These are phyloP conservation scores for Pinus albicaulis DNA, from an alignment of 75 land plant genomes.

Conservation along the genomic window DNA sequence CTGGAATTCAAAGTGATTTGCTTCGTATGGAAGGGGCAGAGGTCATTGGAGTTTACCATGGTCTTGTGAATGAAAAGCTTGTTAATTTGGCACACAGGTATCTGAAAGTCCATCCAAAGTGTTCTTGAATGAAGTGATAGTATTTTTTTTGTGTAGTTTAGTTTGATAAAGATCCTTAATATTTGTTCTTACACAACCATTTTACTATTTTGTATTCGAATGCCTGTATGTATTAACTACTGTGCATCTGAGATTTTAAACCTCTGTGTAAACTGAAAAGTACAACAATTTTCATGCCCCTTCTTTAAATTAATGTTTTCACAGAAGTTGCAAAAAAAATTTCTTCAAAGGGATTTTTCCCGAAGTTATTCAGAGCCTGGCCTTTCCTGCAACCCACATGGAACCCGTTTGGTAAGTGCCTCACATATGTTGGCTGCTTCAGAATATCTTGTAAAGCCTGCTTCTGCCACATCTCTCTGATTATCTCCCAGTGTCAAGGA, in stretches of 20 bases:
- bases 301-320: background rate
- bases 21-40: constrained; percentile 64
- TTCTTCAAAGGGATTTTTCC: background rate
- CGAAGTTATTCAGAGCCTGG: background rate
- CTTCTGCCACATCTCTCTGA: background rate
- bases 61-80: constrained; percentile 60
- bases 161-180: background rate
- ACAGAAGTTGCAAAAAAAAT: background rate
- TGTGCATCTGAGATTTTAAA: background rate
- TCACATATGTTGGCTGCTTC: background rate
- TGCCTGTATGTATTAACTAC: background rate
- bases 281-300: background rate
- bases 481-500: background rate
- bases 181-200: background rate
- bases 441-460: background rate
- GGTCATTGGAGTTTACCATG: constrained; percentile 78
- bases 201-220: background rate
- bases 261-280: background rate
- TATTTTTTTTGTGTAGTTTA: background rate
- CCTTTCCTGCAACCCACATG: background rate
- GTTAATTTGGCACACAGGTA: constrained; percentile 65
- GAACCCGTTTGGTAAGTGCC: background rate
- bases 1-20: constrained; percentile 43
- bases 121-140: background rate
- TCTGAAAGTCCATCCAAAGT: constrained; percentile 4